Evolutionary conservation across 2,329 filamentous ascomycete species (phyloP), one percentile per base, ranked within the genome.

Genomic region (Dendryphion nanum): DNA sequence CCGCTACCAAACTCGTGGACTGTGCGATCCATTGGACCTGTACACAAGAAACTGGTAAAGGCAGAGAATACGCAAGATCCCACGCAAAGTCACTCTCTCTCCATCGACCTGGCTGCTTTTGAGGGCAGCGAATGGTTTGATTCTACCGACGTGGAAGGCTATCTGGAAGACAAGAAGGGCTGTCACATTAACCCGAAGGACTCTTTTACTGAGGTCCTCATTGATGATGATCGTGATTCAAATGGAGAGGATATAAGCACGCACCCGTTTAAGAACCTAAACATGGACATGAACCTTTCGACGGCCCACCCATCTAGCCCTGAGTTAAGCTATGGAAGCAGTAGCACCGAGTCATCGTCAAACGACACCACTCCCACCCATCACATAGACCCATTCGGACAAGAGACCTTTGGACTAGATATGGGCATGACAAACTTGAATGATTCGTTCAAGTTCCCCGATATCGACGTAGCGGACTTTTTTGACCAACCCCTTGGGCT

Each of bases 71-170:
- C 51, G 5, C 32, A 38, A 6, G 53, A 57, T 14, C 50, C 66
- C 1, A 60, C 69, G 1, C 63, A 69, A 14, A 72, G 76, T 18
- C 59, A 66, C 5, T 51, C 65, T 15, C 49, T 82, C 17, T 68
- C 72, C 13, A 70, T 85, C 48, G 74, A 72, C 26, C 61, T 82
- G 6, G 73, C 77, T 1, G 84, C 80, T 0, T 85, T 83, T 44
- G 77, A 85, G 42, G 86, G 86, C 4, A n/a, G n/a, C n/a, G 79
- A 86, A 35, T 93, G 87, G 72, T 86, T 85, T 50, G 86, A 93
- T 55, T 69, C 81, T 0, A 77, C 86, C 42, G 88, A 93, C 59
- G 82, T 89, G 0, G 85, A 93, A 61, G 73, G 78, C 10, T 93
- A 89, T 56, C 68, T 94, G 3, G 75, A 75, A 28, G 50, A 61